Percentiles rank a stretch among this genome's conserved stretches.
phyloP scores from a whole-genome alignment of 2,329 filamentous ascomycete species.

The Fonsecaea pedrosoi region DNA sequence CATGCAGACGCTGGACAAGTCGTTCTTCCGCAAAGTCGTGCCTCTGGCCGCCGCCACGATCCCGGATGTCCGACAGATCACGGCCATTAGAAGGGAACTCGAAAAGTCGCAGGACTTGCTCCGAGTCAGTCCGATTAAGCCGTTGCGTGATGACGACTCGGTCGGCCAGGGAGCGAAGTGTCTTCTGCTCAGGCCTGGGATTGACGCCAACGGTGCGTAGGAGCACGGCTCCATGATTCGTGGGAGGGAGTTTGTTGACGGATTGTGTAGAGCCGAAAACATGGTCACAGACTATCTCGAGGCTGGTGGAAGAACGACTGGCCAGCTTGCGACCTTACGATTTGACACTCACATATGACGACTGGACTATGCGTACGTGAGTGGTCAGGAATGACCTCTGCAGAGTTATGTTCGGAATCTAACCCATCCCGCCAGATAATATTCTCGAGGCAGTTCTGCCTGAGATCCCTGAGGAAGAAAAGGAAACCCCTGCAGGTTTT shows the following conservation, averaged over 20 bases:
- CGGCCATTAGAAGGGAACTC: conserved; percentile 71
- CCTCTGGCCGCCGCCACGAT: conserved; percentile 80
- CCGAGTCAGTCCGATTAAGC: conserved; percentile 66
- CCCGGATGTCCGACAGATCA: conserved; percentile 75
- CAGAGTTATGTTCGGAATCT: neutral
- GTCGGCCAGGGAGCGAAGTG: conserved; percentile 45
- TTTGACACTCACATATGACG: conserved; percentile 78
- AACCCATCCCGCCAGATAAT: conserved; percentile 64
- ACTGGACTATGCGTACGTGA: conserved; percentile 79
- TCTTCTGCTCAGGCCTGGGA: conserved; percentile 39
- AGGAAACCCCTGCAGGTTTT: conserved; percentile 84
- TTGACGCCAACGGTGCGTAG: conserved; percentile 41
- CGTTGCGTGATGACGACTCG: conserved; percentile 61
- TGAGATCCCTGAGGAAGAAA: conserved; percentile 68
- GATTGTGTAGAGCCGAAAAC: conserved; percentile 64
- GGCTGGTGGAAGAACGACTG: conserved; percentile 71
- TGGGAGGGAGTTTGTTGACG: conserved; percentile 2
- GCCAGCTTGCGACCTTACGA: conserved; percentile 77
- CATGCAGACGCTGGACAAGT: conserved; percentile 79
- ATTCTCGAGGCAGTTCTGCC: conserved; percentile 83
- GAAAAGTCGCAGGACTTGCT: conserved; percentile 71
- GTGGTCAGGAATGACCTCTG: conserved; percentile 19
- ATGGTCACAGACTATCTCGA: conserved; percentile 74
- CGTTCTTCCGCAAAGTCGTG: conserved; percentile 79
- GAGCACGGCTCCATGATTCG: neutral